phyloP scores from a whole-genome alignment of 345 rosid species.

The Rhodamnia argentea region DNA sequence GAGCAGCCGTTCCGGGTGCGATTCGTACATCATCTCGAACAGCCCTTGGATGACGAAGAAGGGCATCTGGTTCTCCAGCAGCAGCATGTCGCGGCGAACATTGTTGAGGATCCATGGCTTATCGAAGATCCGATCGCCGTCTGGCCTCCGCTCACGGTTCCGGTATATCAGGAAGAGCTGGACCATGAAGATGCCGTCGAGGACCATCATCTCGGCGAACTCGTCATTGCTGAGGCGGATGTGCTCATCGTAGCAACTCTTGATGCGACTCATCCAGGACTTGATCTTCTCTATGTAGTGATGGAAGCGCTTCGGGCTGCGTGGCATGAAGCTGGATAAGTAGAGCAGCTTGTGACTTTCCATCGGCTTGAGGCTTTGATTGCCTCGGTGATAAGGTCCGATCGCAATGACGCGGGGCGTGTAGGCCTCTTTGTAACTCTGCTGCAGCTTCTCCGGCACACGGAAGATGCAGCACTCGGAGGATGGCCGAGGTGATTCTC shows the following conservation, averaged over 20 bases:
- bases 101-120: not conserved
- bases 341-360: constrained; percentile 3
- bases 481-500: not conserved
- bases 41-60: no score
- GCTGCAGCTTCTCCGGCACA: not conserved
- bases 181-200: constrained; percentile 5
- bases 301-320: not conserved
- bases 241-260: not conserved
- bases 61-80: no score
- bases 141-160: not conserved
- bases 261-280: not conserved
- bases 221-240: not conserved
- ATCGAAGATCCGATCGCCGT: not conserved
- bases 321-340: not conserved
- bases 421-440: not conserved
- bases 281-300: not conserved
- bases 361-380: not conserved
- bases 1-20: no score
- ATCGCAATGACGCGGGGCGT: not conserved
- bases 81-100: not conserved
- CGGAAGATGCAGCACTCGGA: not conserved
- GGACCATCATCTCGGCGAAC: constrained; percentile 9
- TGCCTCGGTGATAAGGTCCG: constrained; percentile 12
- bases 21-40: no score
- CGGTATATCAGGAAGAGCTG: not conserved